Conservation (phyloP, 441 rosid genomes). For the Gossypium aridum region DNA sequence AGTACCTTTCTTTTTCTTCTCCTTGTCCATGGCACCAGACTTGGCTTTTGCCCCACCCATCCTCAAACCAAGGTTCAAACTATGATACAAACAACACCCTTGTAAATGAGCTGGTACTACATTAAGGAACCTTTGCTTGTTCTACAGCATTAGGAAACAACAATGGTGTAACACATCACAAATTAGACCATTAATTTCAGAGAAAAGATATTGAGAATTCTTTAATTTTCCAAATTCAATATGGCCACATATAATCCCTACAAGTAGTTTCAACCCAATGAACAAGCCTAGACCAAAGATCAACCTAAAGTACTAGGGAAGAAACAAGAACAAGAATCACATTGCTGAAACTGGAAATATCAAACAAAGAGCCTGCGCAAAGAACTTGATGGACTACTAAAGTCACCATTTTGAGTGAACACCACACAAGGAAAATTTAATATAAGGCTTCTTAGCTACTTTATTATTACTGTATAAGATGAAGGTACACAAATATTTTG, state of each 20-base stretch:
- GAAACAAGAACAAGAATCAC: background rate
- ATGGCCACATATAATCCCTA: background rate
- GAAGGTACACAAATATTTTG: background rate
- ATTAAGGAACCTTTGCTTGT: slow-evolving; percentile 2
- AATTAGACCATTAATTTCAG: background rate
- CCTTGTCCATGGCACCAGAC: slow-evolving; percentile 18
- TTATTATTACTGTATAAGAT: no score
- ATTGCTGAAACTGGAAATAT: background rate
- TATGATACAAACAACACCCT: slow-evolving; percentile 23
- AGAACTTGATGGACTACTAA: background rate
- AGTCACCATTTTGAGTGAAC: background rate
- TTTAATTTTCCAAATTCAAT: background rate
- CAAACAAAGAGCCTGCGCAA: no score
- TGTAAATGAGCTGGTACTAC: slow-evolving; percentile 10
- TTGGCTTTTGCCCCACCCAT: slow-evolving; percentile 27
- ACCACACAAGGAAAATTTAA: background rate
- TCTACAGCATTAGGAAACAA: background rate
- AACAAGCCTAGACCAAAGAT: background rate
- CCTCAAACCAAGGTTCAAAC: slow-evolving; percentile 28
- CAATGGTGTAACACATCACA: background rate
- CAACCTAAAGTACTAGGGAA: background rate
- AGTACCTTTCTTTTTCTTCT: slow-evolving; percentile 32
- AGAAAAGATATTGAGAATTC: background rate
- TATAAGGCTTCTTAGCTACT: no score
- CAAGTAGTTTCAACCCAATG: background rate